phyloP scores from a whole-genome alignment of 2,329 filamentous ascomycete genomes.

The Microdochium trichocladiopsis region DNA sequence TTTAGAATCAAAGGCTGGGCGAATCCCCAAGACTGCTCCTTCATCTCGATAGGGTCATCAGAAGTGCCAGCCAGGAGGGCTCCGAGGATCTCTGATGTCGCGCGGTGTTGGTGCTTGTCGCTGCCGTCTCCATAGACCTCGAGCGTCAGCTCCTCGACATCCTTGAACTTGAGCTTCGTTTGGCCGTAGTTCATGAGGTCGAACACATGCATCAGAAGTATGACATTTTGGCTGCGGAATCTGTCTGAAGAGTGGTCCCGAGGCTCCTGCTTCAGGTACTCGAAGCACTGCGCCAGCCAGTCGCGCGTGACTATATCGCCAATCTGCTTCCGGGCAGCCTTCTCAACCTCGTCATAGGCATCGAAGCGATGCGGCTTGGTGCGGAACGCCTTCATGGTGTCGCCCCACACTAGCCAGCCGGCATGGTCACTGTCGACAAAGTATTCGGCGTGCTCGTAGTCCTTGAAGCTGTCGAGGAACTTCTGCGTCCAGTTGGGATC shows the following conservation, averaged over 20 bases:
- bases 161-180: constrained; percentile 73
- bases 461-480: constrained; percentile 71
- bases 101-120: constrained; percentile 96
- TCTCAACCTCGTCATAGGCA: constrained; percentile 75
- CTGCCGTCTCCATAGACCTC: constrained; percentile 84
- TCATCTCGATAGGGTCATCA: constrained; percentile 67
- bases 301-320: constrained; percentile 71
- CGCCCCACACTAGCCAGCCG: constrained; percentile 94
- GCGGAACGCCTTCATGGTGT: constrained; percentile 73
- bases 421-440: constrained; percentile 89
- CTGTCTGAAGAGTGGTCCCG: constrained; percentile 74
- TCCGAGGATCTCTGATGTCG: constrained; percentile 87
- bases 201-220: constrained; percentile 83
- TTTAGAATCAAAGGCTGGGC: constrained; percentile 80
- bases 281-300: constrained; percentile 86
- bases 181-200: constrained; percentile 79
- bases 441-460: constrained; percentile 68
- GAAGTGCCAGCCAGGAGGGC: constrained; percentile 75
- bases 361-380: constrained; percentile 62
- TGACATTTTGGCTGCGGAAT: constrained; percentile 82
- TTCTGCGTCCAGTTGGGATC: constrained; percentile 72
- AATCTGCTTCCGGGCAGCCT: constrained; percentile 66
- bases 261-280: constrained; percentile 93
- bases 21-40: constrained; percentile 78
- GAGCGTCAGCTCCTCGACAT: constrained; percentile 74